Evolutionary conservation across 371 early-diverging fungal species (phyloP).

Genomic region (Smittium culicis): DNA sequence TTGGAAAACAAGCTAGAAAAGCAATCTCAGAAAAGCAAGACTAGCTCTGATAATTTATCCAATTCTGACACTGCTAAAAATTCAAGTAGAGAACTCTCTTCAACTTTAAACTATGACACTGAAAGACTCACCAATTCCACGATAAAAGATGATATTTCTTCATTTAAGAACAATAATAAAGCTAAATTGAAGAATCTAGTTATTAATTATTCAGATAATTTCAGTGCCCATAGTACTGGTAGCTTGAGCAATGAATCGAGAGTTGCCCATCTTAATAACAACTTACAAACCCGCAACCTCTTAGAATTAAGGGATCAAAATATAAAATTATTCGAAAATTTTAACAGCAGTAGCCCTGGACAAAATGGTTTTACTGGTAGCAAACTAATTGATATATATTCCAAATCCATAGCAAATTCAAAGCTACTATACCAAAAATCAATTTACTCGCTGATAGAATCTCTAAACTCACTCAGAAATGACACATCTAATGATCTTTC

Average conservation of each 20-base stretch:
- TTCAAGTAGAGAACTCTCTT: background rate
- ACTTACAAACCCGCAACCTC: too few species aligned
- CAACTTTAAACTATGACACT: background rate
- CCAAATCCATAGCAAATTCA: background rate
- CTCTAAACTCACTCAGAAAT: background rate
- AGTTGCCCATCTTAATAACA: too few species aligned
- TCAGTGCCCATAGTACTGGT: too few species aligned
- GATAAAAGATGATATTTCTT: too few species aligned
- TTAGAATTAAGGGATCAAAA: too few species aligned
- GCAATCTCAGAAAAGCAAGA: background rate
- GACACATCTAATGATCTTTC: background rate
- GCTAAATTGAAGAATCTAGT: too few species aligned
- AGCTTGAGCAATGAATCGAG: too few species aligned
- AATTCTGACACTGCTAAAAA: background rate
- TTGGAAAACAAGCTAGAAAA: background rate
- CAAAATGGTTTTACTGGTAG: background rate
- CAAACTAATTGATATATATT: background rate
- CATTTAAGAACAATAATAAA: too few species aligned
- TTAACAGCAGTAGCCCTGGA: background rate
- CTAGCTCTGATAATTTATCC: background rate
- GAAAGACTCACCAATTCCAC: too few species aligned
- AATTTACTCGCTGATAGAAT: background rate
- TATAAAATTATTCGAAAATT: too few species aligned
- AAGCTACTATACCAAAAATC: background rate
- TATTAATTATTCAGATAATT: too few species aligned